Evolutionary conservation across 2,329 filamentous ascomycete species (phyloP).

Genomic region (Fusarium miscanthi): DNA sequence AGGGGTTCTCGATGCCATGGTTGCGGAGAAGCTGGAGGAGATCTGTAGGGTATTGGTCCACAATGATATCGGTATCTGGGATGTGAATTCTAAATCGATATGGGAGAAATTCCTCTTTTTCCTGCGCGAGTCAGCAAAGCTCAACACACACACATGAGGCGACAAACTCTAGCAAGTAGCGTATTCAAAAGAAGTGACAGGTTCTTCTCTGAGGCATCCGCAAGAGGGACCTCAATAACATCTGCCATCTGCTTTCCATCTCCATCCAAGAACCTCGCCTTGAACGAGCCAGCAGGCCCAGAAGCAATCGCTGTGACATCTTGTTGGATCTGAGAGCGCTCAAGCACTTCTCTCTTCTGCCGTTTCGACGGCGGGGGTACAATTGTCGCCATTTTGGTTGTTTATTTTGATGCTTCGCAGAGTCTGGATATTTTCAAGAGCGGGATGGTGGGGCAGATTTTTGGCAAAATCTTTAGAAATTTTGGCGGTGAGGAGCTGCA

Average conservation of each 20-base stretch:
- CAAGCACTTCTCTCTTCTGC: constrained; percentile 80
- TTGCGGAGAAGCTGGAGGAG: constrained; percentile 64
- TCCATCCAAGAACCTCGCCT: constrained; percentile 88
- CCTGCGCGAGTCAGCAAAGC: constrained; percentile 47
- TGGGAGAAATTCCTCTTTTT: constrained; percentile 69
- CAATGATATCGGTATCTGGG: constrained; percentile 62
- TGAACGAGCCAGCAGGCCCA: constrained; percentile 78
- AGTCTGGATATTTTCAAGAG: constrained; percentile 19
- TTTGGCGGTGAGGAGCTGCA: constrained; percentile 47
- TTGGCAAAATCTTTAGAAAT: constrained; percentile 47
- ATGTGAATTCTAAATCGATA: constrained; percentile 72
- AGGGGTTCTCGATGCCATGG: constrained; percentile 68
- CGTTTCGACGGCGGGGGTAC: constrained; percentile 88
- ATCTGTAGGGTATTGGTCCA: constrained; percentile 67
- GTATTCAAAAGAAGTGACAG: constrained; percentile 89
- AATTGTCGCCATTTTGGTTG: constrained; percentile 76
- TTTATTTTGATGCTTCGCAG: constrained; percentile 9
- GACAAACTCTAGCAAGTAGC: constrained; percentile 76
- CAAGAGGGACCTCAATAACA: constrained; percentile 79
- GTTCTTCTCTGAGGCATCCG: constrained; percentile 88
- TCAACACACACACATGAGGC: neutral
- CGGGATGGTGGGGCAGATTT: constrained; percentile 46
- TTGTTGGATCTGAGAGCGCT: constrained; percentile 78
- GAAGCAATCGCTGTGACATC: constrained; percentile 74
- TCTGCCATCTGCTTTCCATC: constrained; percentile 77